Evolutionary conservation across 1,284 basidiomycete species (phyloP).

Genomic region (Wallemia hederae): DNA sequence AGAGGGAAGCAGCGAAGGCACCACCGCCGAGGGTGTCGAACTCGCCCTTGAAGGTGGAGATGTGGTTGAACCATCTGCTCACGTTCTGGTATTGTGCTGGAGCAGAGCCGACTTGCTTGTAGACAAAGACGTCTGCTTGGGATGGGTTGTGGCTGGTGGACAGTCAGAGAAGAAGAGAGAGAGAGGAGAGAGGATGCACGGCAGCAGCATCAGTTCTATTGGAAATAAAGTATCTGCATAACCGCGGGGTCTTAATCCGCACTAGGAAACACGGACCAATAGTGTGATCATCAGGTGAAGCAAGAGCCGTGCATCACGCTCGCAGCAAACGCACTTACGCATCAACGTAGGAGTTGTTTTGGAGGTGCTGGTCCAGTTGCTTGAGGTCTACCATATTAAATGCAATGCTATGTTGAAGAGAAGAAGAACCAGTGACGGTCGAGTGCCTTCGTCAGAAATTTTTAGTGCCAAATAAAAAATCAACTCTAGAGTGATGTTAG

Average conservation of each 20-base stretch:
- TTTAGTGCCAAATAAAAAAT: background rate
- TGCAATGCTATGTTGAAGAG: too few relatives aligned
- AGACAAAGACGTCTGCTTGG: constrained; percentile 86
- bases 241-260: constrained; percentile 84
- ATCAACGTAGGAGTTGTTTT: constrained; percentile 60
- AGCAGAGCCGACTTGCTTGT: constrained; percentile 37
- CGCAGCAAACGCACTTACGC: constrained; percentile 32
- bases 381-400: constrained; percentile 6
- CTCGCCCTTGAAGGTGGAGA: constrained; percentile 56
- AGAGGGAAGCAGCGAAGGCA: constrained; percentile 44
- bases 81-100: constrained; percentile 46
- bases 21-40: constrained; percentile 51
- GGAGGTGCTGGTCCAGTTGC: constrained; percentile 58
- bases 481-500: background rate
- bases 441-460: too few relatives aligned
- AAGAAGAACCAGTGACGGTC: too few relatives aligned
- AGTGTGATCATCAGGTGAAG: constrained; percentile 40
- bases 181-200: constrained; percentile 6
- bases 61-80: constrained; percentile 82
- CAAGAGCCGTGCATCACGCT: background rate
- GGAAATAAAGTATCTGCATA: constrained; percentile 43
- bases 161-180: constrained; percentile 5
- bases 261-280: constrained; percentile 99
- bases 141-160: constrained; percentile 66
- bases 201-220: constrained; percentile 44